Percentiles rank a stretch among this genome's conserved stretches.
phyloP scores from a whole-genome alignment of 2,329 filamentous ascomycete species.

The Juglanconis juglandina region DNA sequence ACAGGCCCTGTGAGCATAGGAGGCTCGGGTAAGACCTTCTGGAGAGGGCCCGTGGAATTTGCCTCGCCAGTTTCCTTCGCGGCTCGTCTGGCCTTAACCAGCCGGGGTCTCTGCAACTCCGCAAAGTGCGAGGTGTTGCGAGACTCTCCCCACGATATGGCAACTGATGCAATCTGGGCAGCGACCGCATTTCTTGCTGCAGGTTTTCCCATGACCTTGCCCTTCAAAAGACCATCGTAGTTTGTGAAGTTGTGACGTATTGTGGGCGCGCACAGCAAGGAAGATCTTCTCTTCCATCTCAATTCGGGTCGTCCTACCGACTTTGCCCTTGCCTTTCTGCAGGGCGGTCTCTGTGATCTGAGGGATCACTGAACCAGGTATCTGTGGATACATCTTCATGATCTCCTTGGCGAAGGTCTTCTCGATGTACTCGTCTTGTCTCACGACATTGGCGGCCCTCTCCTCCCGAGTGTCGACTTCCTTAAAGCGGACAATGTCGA shows the following conservation, averaged over 20 bases:
- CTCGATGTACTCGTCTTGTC: conserved; percentile 31
- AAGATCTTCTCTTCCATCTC: conserved; percentile 36
- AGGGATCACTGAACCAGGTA: conserved; percentile 33
- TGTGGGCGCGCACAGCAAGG: conserved; percentile 47
- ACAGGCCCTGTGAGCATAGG: too few relatives aligned
- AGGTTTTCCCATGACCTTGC: conserved; percentile 6
- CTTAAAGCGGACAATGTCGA: conserved; percentile 25
- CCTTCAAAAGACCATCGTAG: conserved; percentile 40
- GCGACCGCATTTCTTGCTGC: conserved; percentile 20
- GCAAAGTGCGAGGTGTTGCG: background rate
- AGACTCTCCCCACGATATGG: conserved; percentile 19
- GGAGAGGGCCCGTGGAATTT: too few relatives aligned
- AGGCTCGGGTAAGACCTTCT: too few relatives aligned
- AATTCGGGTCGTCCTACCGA: conserved; percentile 42
- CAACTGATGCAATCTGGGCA: conserved; percentile 18
- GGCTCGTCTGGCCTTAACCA: too few relatives aligned
- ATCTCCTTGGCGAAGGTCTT: conserved; percentile 33
- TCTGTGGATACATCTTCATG: conserved; percentile 34
- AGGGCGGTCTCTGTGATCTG: conserved; percentile 38
- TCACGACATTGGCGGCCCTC: conserved; percentile 30
- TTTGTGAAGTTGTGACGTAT: conserved; percentile 44
- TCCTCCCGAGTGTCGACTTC: conserved; percentile 29
- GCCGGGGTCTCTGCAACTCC: too few relatives aligned
- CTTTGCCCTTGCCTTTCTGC: conserved; percentile 42
- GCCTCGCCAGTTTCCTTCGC: too few relatives aligned